Conservation (phyloP, 23 red algal genomes). For the Chondrus crispus region DNA sequence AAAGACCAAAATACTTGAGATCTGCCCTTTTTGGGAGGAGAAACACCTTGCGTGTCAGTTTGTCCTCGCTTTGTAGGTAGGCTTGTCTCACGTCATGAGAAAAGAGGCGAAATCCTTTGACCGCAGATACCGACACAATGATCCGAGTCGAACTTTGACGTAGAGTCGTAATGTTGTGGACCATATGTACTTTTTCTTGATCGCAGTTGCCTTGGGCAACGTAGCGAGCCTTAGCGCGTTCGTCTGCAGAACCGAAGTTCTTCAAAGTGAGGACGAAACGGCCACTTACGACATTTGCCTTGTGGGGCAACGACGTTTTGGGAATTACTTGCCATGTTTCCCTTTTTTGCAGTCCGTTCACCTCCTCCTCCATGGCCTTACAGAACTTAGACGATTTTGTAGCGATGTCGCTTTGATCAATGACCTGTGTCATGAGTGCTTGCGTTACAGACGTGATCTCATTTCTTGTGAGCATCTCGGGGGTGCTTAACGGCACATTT, state of each 20-base stretch:
- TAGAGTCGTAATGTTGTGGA: neutral
- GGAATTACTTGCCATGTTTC: neutral
- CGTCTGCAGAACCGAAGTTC: neutral
- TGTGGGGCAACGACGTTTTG: neutral
- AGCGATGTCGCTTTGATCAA: no score
- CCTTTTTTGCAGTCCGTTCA: neutral
- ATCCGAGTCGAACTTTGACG: neutral
- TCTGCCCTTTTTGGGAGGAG: neutral
- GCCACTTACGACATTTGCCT: neutral
- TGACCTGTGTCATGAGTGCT: no score
- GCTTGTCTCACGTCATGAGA: neutral
- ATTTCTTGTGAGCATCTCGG: no score
- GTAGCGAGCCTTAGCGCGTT: neutral
- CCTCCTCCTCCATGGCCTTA: neutral
- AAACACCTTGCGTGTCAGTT: neutral
- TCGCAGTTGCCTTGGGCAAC: constrained; percentile 12
- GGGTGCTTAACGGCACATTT: no score
- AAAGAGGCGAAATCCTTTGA: neutral
- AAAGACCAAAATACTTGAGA: neutral
- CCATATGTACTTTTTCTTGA: neutral
- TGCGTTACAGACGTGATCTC: no score
- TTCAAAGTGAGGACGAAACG: neutral
- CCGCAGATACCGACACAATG: neutral
- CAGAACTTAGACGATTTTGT: neutral
- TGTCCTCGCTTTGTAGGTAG: constrained; percentile 14